Conservation (phyloP, 108 stramenopile genomes). For the Stephanodiscus minutulus region DNA sequence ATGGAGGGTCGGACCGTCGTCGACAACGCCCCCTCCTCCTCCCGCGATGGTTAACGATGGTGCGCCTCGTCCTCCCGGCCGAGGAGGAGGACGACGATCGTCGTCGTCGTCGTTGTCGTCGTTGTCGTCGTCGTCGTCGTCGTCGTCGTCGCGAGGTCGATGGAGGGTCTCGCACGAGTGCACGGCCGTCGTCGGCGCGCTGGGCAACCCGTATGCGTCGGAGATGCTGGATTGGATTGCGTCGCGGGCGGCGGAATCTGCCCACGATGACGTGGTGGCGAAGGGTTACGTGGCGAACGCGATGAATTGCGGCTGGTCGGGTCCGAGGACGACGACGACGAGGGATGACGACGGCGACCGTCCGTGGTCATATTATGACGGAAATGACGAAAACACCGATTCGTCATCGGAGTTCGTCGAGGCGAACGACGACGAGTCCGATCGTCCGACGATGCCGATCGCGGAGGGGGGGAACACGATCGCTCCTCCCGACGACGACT, state of each 20-base stretch:
- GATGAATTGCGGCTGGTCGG: constrained; percentile 14
- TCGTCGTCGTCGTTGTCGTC: too few relatives aligned
- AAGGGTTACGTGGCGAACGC: constrained; percentile 10
- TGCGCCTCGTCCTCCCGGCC: too few relatives aligned
- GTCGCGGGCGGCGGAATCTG: not conserved
- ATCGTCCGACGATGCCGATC: not conserved
- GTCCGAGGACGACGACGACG: not conserved
- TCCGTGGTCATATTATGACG: too few relatives aligned
- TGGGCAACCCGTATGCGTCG: constrained; percentile 14
- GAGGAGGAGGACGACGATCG: too few relatives aligned
- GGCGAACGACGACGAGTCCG: not conserved
- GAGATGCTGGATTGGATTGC: constrained; percentile 20
- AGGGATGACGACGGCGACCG: too few relatives aligned
- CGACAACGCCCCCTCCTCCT: too few relatives aligned
- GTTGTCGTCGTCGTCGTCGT: too few relatives aligned
- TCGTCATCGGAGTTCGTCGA: too few relatives aligned
- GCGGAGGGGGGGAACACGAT: not conserved
- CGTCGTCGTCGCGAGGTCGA: not conserved
- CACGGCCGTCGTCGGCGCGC: not conserved
- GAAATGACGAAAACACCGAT: too few relatives aligned
- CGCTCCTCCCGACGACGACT: not conserved
- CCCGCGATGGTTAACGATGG: too few relatives aligned
- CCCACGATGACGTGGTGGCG: not conserved
- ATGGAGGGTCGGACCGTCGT: not conserved
- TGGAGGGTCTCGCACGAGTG: constrained; percentile 5